phyloP scores from a whole-genome alignment of 2,329 filamentous ascomycete species.

The Myotisia sp. region DNA sequence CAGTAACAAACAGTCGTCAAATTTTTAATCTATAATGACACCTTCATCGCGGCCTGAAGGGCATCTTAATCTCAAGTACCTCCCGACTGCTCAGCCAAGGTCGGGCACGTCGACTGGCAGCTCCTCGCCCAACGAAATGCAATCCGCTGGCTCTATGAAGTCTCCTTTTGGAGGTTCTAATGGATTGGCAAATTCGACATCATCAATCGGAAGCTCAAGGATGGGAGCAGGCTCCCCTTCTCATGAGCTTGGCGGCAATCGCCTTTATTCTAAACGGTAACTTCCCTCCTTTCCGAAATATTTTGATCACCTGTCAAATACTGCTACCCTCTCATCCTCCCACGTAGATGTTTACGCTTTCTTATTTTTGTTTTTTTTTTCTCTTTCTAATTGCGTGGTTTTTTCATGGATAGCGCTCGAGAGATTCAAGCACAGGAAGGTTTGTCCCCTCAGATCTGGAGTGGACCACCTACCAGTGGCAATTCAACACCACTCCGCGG shows the following conservation, averaged over 20 bases:
- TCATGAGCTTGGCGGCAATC: conserved; percentile 67
- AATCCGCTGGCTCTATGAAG: conserved; percentile 49
- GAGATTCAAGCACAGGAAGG: conserved; percentile 97
- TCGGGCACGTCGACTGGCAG: conserved; percentile 68
- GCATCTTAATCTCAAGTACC: conserved; percentile 72
- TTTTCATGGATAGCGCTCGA: conserved; percentile 52
- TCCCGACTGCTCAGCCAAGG: conserved; percentile 52
- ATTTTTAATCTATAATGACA: conserved; percentile 78
- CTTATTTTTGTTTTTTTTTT: too few relatives aligned
- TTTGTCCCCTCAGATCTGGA: conserved; percentile 67
- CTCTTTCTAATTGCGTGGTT: too few relatives aligned
- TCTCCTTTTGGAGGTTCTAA: conserved; percentile 59
- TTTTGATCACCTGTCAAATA: neutral
- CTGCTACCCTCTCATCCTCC: conserved; percentile 4
- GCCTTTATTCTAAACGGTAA: conserved; percentile 87
- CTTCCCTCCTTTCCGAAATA: neutral
- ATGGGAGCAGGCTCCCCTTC: conserved; percentile 92
- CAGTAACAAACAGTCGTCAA: too few relatives aligned
- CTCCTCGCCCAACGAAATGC: conserved; percentile 65
- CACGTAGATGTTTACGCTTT: too few relatives aligned
- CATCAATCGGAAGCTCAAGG: conserved; percentile 44
- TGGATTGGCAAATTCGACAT: conserved; percentile 40
- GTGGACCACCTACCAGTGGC: conserved; percentile 86
- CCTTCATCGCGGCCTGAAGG: conserved; percentile 62
- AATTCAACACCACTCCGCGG: conserved; percentile 92